Evolutionary conservation across 306 rosid species (phyloP).

Genomic region (Castanea crenata): DNA sequence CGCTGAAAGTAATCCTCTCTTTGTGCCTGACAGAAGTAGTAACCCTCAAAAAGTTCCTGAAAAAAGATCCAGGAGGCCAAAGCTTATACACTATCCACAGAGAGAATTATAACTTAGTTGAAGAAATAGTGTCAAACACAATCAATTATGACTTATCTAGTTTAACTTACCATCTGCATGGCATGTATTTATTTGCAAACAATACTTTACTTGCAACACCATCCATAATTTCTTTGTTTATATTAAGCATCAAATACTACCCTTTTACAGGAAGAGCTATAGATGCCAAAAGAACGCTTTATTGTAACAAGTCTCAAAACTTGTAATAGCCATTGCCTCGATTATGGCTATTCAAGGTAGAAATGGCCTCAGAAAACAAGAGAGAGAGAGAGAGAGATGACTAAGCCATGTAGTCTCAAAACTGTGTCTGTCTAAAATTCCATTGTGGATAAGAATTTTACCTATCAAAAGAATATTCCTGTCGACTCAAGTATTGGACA

Average conservation of each 20-base stretch:
- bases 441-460: too few relatives aligned
- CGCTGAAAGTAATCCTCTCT: slow-evolving; percentile 72
- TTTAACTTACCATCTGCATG: slow-evolving; percentile 1
- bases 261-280: not conserved
- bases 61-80: slow-evolving; percentile 24
- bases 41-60: slow-evolving; percentile 94
- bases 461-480: too few relatives aligned
- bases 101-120: slow-evolving; percentile 4
- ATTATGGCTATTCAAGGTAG: too few relatives aligned
- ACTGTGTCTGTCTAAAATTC: too few relatives aligned
- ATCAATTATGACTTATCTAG: not conserved
- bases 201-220: not conserved
- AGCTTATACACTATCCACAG: not conserved
- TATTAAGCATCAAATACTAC: slow-evolving; percentile 3
- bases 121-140: slow-evolving; percentile 2
- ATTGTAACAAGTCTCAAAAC: not conserved
- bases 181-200: not conserved
- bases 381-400: too few relatives aligned
- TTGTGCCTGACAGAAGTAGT: slow-evolving; percentile 97
- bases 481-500: too few relatives aligned
- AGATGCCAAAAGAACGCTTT: not conserved
- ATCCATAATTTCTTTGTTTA: slow-evolving; percentile 1
- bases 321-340: not conserved
- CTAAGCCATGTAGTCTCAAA: too few relatives aligned
- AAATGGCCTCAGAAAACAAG: too few relatives aligned